These are phyloP conservation scores for Syncephalis plumigaleata DNA, from an alignment of 371 early-diverging fungal genomes.

Conservation along the genomic window DNA sequence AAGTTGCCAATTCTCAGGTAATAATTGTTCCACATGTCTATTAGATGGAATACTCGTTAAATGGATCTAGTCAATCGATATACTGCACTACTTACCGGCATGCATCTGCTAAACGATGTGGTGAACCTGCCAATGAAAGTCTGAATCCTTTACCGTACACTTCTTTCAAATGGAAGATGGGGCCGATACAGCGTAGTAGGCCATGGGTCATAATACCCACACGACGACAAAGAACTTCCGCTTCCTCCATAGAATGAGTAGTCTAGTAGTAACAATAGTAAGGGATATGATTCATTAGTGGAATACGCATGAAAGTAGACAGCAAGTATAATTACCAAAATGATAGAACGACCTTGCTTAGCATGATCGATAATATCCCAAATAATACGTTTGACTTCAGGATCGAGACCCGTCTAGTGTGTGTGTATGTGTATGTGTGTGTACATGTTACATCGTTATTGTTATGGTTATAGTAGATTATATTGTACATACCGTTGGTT, in stretches of 20 bases:
- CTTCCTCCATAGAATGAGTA: slow-evolving; percentile 65
- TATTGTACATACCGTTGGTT: slow-evolving; percentile 22
- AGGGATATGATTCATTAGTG: no score
- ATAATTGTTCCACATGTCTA: slow-evolving; percentile 19
- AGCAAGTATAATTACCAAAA: slow-evolving; percentile 13
- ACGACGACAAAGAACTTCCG: slow-evolving; percentile 30
- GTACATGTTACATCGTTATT: no score
- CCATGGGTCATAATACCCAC: slow-evolving; percentile 65
- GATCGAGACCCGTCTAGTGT: slow-evolving; percentile 29
- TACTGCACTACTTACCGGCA: slow-evolving; percentile 10
- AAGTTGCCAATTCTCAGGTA: slow-evolving; percentile 23
- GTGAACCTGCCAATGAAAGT: slow-evolving; percentile 20
- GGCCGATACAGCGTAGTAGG: slow-evolving; percentile 40
- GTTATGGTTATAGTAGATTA: no score
- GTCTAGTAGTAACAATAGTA: slow-evolving; percentile 9
- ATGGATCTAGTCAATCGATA: no score
- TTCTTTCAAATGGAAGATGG: slow-evolving; percentile 42
- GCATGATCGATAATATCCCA: slow-evolving; percentile 47
- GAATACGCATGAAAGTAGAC: no score
- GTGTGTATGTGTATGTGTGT: no score
- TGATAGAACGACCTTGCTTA: slow-evolving; percentile 33
- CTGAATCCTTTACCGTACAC: slow-evolving; percentile 55
- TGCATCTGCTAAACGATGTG: slow-evolving; percentile 18
- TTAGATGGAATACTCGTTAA: slow-evolving; percentile 1
- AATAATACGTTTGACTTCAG: slow-evolving; percentile 43